phyloP scores from a whole-genome alignment of 805 yeast species.

The Yamadazyma philogaea region DNA sequence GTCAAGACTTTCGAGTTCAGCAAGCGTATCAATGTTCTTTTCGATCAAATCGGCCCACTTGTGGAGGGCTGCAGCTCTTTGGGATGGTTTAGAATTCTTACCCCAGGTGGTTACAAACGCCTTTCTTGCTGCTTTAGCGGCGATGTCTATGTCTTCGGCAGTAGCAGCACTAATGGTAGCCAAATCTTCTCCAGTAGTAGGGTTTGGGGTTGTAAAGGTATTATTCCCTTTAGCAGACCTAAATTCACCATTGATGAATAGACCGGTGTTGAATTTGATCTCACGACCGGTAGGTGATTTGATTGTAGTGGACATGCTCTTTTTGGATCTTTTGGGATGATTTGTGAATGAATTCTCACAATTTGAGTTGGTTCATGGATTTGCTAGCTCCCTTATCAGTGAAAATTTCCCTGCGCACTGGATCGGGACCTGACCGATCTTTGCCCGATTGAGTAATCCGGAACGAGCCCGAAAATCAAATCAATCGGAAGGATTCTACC shows the following conservation, averaged over 20 bases:
- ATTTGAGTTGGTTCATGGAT: not conserved
- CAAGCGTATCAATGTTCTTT: constrained; percentile 47
- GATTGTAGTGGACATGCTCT: constrained; percentile 12
- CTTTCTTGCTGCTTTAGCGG: constrained; percentile 50
- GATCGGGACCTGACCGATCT: not conserved
- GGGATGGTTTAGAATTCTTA: constrained; percentile 45
- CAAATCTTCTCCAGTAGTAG: constrained; percentile 52
- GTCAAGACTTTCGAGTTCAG: constrained; percentile 57
- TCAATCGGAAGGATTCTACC: not conserved
- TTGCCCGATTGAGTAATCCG: not conserved
- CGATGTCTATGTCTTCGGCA: constrained; percentile 50
- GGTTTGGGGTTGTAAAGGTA: constrained; percentile 45
- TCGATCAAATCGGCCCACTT: constrained; percentile 51
- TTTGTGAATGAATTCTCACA: not conserved
- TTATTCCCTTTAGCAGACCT: constrained; percentile 33
- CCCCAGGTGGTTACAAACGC: constrained; percentile 46
- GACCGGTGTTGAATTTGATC: constrained; percentile 24
- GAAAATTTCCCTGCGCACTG: not conserved
- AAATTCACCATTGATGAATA: constrained; percentile 56
- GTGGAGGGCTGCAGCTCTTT: constrained; percentile 44
- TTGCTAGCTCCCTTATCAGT: not conserved
- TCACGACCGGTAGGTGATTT: constrained; percentile 12
- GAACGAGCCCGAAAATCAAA: not conserved
- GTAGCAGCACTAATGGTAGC: constrained; percentile 51
- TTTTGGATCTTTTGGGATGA: too few species aligned